Conservation (phyloP, 1,284 basidiomycete species). For the Ustilago loliicola region DNA sequence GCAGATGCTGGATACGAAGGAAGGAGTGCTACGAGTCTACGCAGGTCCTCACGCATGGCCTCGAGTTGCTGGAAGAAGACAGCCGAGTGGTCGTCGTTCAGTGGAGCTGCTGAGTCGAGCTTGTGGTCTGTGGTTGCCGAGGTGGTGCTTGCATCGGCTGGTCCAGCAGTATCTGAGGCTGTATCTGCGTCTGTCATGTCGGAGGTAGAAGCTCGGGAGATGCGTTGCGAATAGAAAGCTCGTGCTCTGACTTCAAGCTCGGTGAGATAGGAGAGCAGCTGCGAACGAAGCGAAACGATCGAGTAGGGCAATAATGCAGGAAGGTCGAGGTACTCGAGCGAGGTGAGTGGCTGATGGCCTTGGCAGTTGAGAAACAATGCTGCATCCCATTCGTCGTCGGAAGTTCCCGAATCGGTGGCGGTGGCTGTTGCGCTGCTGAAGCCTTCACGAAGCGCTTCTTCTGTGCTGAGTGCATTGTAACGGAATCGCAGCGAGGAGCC, state of each 20-base stretch:
- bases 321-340: constrained; percentile 59
- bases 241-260: constrained; percentile 53
- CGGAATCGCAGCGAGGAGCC: constrained; percentile 21
- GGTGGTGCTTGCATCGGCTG: background rate
- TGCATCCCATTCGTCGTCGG: constrained; percentile 46
- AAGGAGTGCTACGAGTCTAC: constrained; percentile 40
- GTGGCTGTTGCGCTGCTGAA: constrained; percentile 42
- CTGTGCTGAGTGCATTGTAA: constrained; percentile 10
- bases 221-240: constrained; percentile 42
- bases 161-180: background rate
- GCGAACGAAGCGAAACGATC: constrained; percentile 52
- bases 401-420: constrained; percentile 42
- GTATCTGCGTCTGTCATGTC: background rate
- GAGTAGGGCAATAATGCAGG: constrained; percentile 56
- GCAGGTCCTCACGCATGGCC: constrained; percentile 56
- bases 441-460: constrained; percentile 27
- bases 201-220: constrained; percentile 18
- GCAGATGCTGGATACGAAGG: constrained; percentile 45
- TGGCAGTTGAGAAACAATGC: constrained; percentile 10
- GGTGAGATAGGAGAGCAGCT: constrained; percentile 52
- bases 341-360: constrained; percentile 29
- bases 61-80: constrained; percentile 59
- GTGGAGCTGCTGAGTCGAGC: background rate
- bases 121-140: background rate
- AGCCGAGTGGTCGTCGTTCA: constrained; percentile 32